These are phyloP conservation scores for Exophiala calicioides DNA, from an alignment of 2,329 filamentous ascomycete species.

Conservation along the genomic window DNA sequence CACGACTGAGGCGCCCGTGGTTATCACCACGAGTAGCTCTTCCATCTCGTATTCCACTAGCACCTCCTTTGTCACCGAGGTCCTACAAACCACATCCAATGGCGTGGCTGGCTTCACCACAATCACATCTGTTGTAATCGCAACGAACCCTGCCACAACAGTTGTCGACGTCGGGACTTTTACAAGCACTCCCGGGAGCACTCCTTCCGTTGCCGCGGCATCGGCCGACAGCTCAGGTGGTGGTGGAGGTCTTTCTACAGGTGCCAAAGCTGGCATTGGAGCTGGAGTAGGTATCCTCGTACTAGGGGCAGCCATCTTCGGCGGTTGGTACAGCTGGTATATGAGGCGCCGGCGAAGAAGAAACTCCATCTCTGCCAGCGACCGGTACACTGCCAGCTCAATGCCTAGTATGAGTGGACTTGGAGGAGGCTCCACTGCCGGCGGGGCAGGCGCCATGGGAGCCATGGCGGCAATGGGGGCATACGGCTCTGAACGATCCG, in stretches of 20 bases:
- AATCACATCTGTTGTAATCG: slow-evolving; percentile 21
- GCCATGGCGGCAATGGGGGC: slow-evolving; percentile 21
- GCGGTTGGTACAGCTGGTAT: slow-evolving; percentile 29
- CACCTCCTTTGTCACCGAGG: slow-evolving; percentile 18
- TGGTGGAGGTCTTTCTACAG: slow-evolving; percentile 26
- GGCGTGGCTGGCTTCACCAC: slow-evolving; percentile 21
- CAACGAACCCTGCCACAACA: slow-evolving; percentile 17
- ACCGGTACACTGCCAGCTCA: slow-evolving; percentile 22
- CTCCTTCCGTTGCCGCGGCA: slow-evolving; percentile 18
- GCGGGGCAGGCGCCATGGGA: slow-evolving; percentile 15
- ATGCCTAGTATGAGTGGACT: slow-evolving; percentile 22
- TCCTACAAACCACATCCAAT: slow-evolving; percentile 19
- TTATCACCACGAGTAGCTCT: slow-evolving; percentile 24
- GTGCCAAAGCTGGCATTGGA: slow-evolving; percentile 31
- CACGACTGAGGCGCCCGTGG: slow-evolving; percentile 21
- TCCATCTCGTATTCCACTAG: slow-evolving; percentile 20
- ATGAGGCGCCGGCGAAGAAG: slow-evolving; percentile 26
- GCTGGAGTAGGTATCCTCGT: slow-evolving; percentile 27
- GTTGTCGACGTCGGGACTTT: slow-evolving; percentile 17
- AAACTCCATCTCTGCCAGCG: slow-evolving; percentile 19
- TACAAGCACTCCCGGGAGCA: slow-evolving; percentile 24
- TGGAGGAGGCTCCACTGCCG: slow-evolving; percentile 8
- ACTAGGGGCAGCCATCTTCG: slow-evolving; percentile 27
- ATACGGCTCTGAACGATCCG: slow-evolving; percentile 23
- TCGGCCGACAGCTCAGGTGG: slow-evolving; percentile 8